phyloP scores from a whole-genome alignment of 805 yeast genomes.

The Candida maris region DNA sequence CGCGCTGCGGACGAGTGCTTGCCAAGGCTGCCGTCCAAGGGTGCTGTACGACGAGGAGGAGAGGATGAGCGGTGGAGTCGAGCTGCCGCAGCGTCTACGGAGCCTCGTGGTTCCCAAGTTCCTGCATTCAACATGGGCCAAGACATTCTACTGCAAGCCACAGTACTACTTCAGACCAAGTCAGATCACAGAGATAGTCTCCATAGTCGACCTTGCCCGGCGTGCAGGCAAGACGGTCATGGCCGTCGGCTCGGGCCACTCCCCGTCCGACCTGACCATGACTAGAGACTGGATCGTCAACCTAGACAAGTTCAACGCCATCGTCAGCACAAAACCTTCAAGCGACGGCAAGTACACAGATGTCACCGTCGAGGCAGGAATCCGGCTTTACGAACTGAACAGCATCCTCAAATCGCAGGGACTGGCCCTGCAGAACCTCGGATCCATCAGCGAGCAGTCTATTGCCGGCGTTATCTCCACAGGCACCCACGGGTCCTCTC shows the following conservation, averaged over 20 bases:
- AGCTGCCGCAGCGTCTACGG: constrained; percentile 25
- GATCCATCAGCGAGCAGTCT: constrained; percentile 91
- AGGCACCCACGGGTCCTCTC: constrained; percentile 95
- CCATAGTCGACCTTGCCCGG: constrained; percentile 65
- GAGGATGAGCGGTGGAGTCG: too few species aligned
- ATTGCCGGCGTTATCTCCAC: constrained; percentile 95
- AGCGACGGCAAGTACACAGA: constrained; percentile 72
- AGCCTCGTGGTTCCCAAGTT: constrained; percentile 36
- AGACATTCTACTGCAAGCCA: constrained; percentile 76
- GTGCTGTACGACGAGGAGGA: too few species aligned
- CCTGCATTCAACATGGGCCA: constrained; percentile 82
- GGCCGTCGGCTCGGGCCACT: constrained; percentile 91
- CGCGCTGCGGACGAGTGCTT: too few species aligned
- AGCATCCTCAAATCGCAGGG: constrained; percentile 58
- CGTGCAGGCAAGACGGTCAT: constrained; percentile 59
- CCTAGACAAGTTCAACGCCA: constrained; percentile 67
- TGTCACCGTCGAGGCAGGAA: constrained; percentile 92
- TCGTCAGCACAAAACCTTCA: constrained; percentile 42
- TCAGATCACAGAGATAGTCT: constrained; percentile 61
- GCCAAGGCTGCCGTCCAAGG: too few species aligned
- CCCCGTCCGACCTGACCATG: constrained; percentile 89
- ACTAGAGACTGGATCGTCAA: constrained; percentile 85
- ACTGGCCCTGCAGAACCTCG: constrained; percentile 84
- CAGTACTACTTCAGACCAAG: constrained; percentile 76
- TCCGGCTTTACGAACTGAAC: constrained; percentile 72